These are phyloP conservation scores for Oryza officinalis DNA, from an alignment of 176 grass and related monocot genomes.

Conservation along the genomic window DNA sequence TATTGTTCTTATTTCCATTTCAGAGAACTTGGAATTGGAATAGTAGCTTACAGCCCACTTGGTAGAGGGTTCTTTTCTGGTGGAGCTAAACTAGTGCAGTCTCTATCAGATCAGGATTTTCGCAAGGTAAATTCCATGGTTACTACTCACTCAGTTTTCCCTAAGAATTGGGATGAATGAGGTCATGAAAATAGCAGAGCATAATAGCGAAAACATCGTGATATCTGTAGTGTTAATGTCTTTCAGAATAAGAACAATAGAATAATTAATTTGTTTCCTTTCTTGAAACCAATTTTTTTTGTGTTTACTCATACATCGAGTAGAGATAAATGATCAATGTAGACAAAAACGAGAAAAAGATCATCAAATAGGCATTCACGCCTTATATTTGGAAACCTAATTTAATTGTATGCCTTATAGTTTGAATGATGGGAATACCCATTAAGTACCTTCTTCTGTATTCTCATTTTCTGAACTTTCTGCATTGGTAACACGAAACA, in stretches of 20 bases:
- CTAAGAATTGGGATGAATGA: neutral
- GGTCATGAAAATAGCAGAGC: neutral
- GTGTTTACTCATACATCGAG: neutral
- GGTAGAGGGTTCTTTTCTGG: conserved; percentile 63
- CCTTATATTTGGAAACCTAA: neutral
- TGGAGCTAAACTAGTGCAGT: conserved; percentile 50
- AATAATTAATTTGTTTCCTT: neutral
- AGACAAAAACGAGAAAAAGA: neutral
- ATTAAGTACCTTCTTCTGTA: neutral
- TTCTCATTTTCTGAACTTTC: neutral
- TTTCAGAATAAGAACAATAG: neutral
- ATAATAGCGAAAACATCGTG: neutral
- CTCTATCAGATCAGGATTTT: conserved; percentile 46
- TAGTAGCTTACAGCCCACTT: conserved; percentile 72
- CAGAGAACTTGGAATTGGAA: conserved; percentile 46
- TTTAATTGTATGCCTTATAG: neutral
- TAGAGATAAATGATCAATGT: neutral
- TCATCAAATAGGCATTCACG: neutral
- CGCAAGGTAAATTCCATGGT: conserved; percentile 48
- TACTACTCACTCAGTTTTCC: neutral
- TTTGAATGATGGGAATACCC: neutral
- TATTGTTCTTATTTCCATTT: neutral
- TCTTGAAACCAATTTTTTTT: neutral
- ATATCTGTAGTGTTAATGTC: neutral
- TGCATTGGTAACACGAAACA: neutral